Conservation (phyloP, 2,329 filamentous ascomycete species). For the Cylindrodendrum hubeiense region DNA sequence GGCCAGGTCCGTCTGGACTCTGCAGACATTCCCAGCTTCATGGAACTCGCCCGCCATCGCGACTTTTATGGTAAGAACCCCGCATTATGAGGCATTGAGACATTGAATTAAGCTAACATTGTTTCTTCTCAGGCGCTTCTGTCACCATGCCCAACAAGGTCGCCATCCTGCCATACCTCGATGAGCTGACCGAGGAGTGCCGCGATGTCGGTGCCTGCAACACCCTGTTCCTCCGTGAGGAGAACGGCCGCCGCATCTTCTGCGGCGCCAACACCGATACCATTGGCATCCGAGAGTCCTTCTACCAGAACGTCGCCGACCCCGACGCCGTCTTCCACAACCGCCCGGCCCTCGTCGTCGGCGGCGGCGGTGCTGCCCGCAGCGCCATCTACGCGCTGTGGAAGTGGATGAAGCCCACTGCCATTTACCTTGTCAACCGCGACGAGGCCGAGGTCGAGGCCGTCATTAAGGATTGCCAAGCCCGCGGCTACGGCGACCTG, state of each 20-base stretch:
- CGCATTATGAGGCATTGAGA: neutral
- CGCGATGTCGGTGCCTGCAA: slow-evolving; percentile 83
- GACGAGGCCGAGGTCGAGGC: slow-evolving; percentile 75
- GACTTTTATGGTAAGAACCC: slow-evolving; percentile 70
- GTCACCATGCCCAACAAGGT: slow-evolving; percentile 91
- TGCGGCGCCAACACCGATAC: slow-evolving; percentile 88
- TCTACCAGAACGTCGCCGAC: slow-evolving; percentile 66
- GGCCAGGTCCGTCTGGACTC: slow-evolving; percentile 66
- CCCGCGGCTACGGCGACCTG: slow-evolving; percentile 69
- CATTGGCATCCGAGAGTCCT: slow-evolving; percentile 80
- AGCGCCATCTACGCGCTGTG: slow-evolving; percentile 82
- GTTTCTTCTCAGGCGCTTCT: slow-evolving; percentile 65
- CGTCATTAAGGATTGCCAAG: slow-evolving; percentile 73
- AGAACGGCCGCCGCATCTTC: slow-evolving; percentile 63
- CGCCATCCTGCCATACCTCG: slow-evolving; percentile 78
- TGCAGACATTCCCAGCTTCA: slow-evolving; percentile 60
- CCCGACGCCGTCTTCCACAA: slow-evolving; percentile 63
- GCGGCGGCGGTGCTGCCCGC: slow-evolving; percentile 83
- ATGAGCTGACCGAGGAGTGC: slow-evolving; percentile 79
- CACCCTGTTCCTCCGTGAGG: slow-evolving; percentile 76
- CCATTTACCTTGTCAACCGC: slow-evolving; percentile 83
- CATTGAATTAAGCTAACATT: neutral
- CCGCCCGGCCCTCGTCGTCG: slow-evolving; percentile 78
- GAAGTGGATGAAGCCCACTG: slow-evolving; percentile 74
- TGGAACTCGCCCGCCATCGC: slow-evolving; percentile 65